Base-by-base conservation (phyloP, 1,284 basidiomycete genomes). In the Irpex sp. region DNA sequence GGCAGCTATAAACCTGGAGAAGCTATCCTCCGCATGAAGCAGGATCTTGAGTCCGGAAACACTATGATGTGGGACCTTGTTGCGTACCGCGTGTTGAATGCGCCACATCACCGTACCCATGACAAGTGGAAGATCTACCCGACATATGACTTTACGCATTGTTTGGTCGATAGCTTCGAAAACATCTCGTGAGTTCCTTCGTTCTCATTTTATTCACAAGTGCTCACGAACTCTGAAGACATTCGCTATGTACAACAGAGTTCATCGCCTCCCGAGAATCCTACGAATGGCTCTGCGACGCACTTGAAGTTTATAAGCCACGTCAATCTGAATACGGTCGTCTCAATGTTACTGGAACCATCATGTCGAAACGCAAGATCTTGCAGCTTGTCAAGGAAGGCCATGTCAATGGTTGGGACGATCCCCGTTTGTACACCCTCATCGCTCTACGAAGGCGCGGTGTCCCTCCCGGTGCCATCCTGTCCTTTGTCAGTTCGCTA, bases 61-160 rank as follows among this genome's bases (percentile, higher is more conserved):
- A 97, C 97, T 26, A 95, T 97, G 78, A 98, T 99, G 97, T 99
- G 97, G 97, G 97, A 99, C 78, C 78, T 98, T 62, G 94, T 98
- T 56, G 97, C 97, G 15, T 99, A 99, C 75, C 90, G 97, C 39
- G 94, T 98, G 51, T 83, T 99, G 63, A 85, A 92, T 60, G 88
- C 94, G 5, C 87, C 93, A 47, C 97, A 99, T 77, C 97, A 99
- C 75, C 88, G 97, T 35, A 99, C 97, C 0, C 89, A 89, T 31
- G 88, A 90, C 75, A 92, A 91, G 70, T 99, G 97, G 97, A 93
- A 82, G 71, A 90, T 94, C 69, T 97, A 97, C 75, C 95, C 97
- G 2, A 98, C 97, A 4, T 99, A 99, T 76, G 97, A 99, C 76
- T 99, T 97, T 74, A 98, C 97, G 0, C 97, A 99, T 81, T 99